Evolutionary conservation across 441 rosid species (phyloP).

Genomic region (Dalechampia spathulata): DNA sequence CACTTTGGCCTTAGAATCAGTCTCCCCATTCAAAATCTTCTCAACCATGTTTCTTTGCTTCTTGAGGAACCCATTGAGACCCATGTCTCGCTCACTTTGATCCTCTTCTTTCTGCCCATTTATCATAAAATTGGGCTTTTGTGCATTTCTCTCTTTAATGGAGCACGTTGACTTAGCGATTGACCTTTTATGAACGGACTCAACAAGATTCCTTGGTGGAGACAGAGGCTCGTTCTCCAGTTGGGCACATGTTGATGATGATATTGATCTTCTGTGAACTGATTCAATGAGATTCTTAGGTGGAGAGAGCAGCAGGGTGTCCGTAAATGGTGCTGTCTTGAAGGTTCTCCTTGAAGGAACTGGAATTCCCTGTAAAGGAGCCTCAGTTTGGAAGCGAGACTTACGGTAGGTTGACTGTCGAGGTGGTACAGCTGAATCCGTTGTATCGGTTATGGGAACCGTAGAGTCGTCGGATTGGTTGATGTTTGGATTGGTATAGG

Average conservation of each 20-base stretch:
- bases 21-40: constrained; percentile 30
- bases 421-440: constrained; percentile 26
- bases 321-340: constrained; percentile 23
- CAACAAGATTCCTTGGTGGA: constrained; percentile 43
- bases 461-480: constrained; percentile 5
- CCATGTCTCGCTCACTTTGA: constrained; percentile 10
- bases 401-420: constrained; percentile 29
- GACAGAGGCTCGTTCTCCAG: constrained; percentile 28
- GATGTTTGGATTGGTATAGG: constrained; percentile 5
- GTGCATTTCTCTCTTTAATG: constrained; percentile 23
- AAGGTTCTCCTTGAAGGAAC: constrained; percentile 29
- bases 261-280: constrained; percentile 34
- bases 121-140: neutral
- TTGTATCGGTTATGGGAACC: constrained; percentile 12
- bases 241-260: constrained; percentile 24
- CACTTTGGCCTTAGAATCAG: constrained; percentile 36
- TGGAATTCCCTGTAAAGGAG: constrained; percentile 21
- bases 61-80: constrained; percentile 42
- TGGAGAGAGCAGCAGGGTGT: constrained; percentile 34
- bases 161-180: constrained; percentile 47
- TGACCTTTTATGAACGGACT: constrained; percentile 37
- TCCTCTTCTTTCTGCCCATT: constrained; percentile 24
- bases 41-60: constrained; percentile 37
- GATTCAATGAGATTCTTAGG: constrained; percentile 34
- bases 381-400: constrained; percentile 39